Percentiles rank a stretch among this genome's conserved stretches.
Evolutionary conservation across 2,329 filamentous ascomycete species (phyloP).

Genomic region (Ophiostoma ulmi): DNA sequence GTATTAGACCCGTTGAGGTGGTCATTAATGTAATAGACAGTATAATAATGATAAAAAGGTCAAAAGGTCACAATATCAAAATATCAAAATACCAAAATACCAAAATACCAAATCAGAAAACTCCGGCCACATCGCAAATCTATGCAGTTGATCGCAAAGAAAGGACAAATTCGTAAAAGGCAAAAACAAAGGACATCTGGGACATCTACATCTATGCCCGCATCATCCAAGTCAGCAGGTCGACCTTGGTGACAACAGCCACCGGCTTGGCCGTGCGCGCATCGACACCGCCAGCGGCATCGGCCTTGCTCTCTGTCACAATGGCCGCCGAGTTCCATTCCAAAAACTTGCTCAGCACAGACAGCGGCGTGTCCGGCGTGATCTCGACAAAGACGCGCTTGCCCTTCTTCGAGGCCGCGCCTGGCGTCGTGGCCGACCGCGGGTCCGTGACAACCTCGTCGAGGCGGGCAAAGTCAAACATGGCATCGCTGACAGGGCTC

Average conservation of each 20-base stretch:
- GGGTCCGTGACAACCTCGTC: conserved; percentile 89
- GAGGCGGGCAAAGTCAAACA: conserved; percentile 91
- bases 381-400: conserved; percentile 86
- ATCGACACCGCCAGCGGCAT: conserved; percentile 37
- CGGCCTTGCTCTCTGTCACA: conserved; percentile 65
- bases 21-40: conserved; percentile 2
- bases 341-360: conserved; percentile 82
- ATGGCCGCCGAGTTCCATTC: conserved; percentile 97
- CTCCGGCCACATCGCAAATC: conserved; percentile 4
- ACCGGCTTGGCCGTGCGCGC: conserved; percentile 65
- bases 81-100: not conserved
- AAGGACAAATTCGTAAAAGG: conserved; percentile 7
- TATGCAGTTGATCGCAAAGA: conserved; percentile 13
- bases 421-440: conserved; percentile 35
- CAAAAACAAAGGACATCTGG: not conserved
- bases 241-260: conserved; percentile 93
- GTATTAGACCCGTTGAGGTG: conserved; percentile 4
- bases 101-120: not conserved
- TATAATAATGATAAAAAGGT: not conserved
- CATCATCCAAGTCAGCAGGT: conserved; percentile 87
- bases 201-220: conserved; percentile 40
- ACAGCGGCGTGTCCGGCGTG: conserved; percentile 80
- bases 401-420: conserved; percentile 29
- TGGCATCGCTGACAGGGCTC: conserved; percentile 75
- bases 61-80: not conserved